phyloP scores from a whole-genome alignment of 306 rosid genomes.

The Prunus davidiana region DNA sequence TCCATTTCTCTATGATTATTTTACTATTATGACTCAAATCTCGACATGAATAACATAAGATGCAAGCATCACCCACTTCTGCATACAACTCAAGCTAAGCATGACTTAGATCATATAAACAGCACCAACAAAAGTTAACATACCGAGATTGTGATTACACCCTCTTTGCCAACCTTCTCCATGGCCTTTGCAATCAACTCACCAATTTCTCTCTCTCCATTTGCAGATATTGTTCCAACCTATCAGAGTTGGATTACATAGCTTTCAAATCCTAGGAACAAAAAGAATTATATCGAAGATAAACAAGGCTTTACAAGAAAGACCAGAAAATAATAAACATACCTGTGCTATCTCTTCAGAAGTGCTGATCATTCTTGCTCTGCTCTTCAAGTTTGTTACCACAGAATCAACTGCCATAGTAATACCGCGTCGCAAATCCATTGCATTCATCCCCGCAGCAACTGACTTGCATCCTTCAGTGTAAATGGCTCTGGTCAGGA shows the following conservation, averaged over 20 bases:
- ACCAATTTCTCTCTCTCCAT: slow-evolving; percentile 95
- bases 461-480: slow-evolving; percentile 97
- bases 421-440: slow-evolving; percentile 95
- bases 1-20: background rate
- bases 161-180: slow-evolving; percentile 99
- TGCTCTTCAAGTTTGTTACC: slow-evolving; percentile 84
- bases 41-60: background rate
- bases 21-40: background rate
- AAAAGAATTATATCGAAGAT: background rate
- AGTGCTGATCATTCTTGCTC: slow-evolving; percentile 92
- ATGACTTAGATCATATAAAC: background rate
- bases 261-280: background rate
- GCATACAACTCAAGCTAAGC: background rate
- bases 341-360: slow-evolving; percentile 99
- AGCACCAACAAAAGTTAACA: slow-evolving; percentile 19
- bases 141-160: slow-evolving; percentile 89
- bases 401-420: slow-evolving; percentile 86
- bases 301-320: background rate
- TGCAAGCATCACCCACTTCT: background rate
- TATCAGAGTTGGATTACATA: slow-evolving; percentile 16
- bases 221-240: slow-evolving; percentile 96
- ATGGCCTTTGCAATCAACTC: slow-evolving; percentile 95
- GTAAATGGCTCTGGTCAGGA: slow-evolving; percentile 83
- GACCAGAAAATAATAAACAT: slow-evolving; percentile 5
- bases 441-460: slow-evolving; percentile 97